phyloP scores from a whole-genome alignment of 2,329 filamentous ascomycete species.

The Xenoacremonium recifei region DNA sequence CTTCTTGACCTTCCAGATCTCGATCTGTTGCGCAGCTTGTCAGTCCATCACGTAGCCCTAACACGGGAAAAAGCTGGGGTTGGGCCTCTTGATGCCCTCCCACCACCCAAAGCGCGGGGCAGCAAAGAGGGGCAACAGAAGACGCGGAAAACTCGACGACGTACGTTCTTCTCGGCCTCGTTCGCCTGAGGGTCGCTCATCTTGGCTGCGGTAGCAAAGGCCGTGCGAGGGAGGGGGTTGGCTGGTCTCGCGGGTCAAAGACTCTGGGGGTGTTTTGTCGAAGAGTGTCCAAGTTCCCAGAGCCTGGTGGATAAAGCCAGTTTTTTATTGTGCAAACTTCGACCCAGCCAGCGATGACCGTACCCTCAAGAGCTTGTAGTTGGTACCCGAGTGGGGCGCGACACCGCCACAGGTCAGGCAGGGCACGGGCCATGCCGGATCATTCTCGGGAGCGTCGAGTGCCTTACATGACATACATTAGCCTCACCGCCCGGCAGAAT shows the following conservation, averaged over 20 bases:
- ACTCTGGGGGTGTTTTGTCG: constrained; percentile 16
- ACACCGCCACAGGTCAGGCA: constrained; percentile 11
- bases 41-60: constrained; percentile 15
- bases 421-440: constrained; percentile 3
- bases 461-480: background rate
- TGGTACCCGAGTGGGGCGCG: constrained; percentile 11
- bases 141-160: constrained; percentile 35
- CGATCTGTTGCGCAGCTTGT: constrained; percentile 48
- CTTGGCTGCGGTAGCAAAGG: constrained; percentile 42
- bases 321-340: constrained; percentile 32
- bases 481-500: constrained; percentile 31
- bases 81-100: constrained; percentile 9
- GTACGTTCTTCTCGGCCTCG: constrained; percentile 98
- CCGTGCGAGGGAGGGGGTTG: constrained; percentile 21
- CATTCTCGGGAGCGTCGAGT: constrained; percentile 8
- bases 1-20: constrained; percentile 99
- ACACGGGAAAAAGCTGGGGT: too few relatives aligned
- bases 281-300: constrained; percentile 19
- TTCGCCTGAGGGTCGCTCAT: constrained; percentile 86
- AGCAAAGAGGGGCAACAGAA: constrained; percentile 23
- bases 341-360: constrained; percentile 24
- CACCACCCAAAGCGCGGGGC: constrained; percentile 33
- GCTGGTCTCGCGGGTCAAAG: constrained; percentile 24
- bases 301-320: constrained; percentile 26
- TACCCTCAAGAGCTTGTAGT: background rate